phyloP scores from a whole-genome alignment of 257 asterid genomes.

The Nicotiana obtusifolia region DNA sequence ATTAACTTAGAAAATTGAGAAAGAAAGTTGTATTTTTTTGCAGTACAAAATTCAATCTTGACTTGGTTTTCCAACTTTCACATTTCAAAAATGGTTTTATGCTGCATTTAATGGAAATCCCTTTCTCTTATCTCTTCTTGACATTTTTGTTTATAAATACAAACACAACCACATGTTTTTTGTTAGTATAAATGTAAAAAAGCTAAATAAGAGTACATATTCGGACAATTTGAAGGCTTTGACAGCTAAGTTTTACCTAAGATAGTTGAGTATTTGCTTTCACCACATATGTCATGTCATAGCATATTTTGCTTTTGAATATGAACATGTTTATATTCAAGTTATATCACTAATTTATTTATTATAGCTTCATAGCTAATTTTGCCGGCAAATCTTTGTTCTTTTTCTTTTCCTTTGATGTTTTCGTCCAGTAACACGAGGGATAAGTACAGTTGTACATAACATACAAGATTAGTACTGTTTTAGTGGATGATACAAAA shows the following conservation, averaged over 20 bases:
- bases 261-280: not conserved
- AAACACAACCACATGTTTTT: not conserved
- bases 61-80: not conserved
- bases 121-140: not conserved
- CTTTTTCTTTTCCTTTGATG: not conserved
- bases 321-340: not conserved
- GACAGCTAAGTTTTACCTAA: conserved; percentile 6
- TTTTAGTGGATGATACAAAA: not conserved
- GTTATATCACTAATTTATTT: not conserved
- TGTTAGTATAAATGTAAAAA: not conserved
- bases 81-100: not conserved
- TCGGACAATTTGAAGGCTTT: not conserved
- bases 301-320: not conserved
- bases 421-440: not conserved
- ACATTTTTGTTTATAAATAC: not conserved
- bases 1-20: not conserved
- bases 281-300: not conserved
- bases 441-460: not conserved
- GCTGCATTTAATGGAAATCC: not conserved
- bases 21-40: not conserved
- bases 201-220: not conserved
- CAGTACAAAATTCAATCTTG: not conserved
- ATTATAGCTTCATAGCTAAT: not conserved
- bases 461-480: not conserved
- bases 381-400: not conserved